Evolutionary conservation across 176 grass and related monocot genomes (phyloP).

Genomic region (Triticum dicoccoides): DNA sequence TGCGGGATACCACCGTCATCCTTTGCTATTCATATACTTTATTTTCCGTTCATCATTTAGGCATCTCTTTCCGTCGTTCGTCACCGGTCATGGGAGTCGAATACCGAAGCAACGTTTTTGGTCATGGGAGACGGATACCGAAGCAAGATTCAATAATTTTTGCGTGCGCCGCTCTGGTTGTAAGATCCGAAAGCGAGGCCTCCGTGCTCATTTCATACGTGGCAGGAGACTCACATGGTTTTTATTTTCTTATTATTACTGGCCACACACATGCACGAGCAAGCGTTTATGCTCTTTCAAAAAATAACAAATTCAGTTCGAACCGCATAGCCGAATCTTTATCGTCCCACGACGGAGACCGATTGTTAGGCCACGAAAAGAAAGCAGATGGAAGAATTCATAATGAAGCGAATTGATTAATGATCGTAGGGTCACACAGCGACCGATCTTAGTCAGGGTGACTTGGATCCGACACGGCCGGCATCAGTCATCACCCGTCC

Average conservation of each 20-base stretch:
- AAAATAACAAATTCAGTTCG: neutral
- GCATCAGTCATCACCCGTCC: neutral
- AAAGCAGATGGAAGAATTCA: neutral
- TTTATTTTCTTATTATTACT: neutral
- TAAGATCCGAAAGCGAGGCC: neutral
- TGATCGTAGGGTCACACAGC: neutral
- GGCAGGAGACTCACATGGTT: neutral
- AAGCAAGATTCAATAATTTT: neutral
- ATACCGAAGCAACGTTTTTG: neutral
- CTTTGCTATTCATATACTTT: no score
- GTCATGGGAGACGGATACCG: neutral
- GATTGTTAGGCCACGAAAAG: neutral
- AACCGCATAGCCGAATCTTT: neutral
- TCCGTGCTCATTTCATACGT: neutral
- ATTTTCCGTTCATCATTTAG: neutral
- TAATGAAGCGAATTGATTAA: neutral
- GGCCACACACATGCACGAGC: neutral
- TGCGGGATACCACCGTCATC: no score
- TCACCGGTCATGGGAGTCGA: neutral
- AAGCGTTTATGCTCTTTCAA: neutral
- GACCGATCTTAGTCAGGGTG: constrained; percentile 34
- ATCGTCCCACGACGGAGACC: neutral
- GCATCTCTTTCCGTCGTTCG: neutral
- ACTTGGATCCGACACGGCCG: constrained; percentile 30
- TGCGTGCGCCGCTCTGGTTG: neutral